phyloP scores from a whole-genome alignment of 805 yeast genomes.

The Metschnikowia lochheadii region DNA sequence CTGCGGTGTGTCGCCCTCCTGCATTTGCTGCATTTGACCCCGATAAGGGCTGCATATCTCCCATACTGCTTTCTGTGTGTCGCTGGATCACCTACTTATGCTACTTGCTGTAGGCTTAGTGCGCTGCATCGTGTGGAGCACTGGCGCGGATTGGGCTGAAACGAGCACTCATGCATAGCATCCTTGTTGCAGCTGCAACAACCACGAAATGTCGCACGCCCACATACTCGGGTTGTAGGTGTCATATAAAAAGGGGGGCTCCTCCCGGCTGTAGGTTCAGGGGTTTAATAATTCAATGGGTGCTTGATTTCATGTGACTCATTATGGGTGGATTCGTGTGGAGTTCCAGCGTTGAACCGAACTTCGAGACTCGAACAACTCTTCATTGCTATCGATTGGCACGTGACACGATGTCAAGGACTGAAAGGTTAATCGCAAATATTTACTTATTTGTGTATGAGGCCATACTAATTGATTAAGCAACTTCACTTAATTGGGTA shows the following conservation, averaged over 20 bases:
- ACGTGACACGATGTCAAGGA: too few species aligned
- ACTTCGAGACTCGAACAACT: too few species aligned
- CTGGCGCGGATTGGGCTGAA: conserved; percentile 1
- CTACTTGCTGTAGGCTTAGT: not conserved
- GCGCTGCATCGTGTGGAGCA: not conserved
- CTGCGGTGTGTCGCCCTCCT: not conserved
- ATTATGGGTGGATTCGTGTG: too few species aligned
- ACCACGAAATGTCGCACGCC: not conserved
- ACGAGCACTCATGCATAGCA: conserved; percentile 1
- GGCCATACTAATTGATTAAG: too few species aligned
- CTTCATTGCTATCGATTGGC: too few species aligned
- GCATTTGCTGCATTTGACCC: not conserved
- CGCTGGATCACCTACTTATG: not conserved
- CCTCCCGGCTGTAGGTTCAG: not conserved
- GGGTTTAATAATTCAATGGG: too few species aligned
- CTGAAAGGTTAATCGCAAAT: too few species aligned
- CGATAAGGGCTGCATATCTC: not conserved
- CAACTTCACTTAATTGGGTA: too few species aligned
- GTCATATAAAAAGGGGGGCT: not conserved
- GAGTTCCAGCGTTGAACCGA: too few species aligned
- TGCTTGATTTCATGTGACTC: too few species aligned
- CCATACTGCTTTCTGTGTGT: not conserved
- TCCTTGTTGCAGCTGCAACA: conserved; percentile 4
- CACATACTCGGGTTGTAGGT: not conserved
- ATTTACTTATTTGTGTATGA: too few species aligned